Evolutionary conservation across 2,329 filamentous ascomycete genomes (phyloP), one percentile per base, ranked within the genome.

Genomic region (Beauveria caledonica): DNA sequence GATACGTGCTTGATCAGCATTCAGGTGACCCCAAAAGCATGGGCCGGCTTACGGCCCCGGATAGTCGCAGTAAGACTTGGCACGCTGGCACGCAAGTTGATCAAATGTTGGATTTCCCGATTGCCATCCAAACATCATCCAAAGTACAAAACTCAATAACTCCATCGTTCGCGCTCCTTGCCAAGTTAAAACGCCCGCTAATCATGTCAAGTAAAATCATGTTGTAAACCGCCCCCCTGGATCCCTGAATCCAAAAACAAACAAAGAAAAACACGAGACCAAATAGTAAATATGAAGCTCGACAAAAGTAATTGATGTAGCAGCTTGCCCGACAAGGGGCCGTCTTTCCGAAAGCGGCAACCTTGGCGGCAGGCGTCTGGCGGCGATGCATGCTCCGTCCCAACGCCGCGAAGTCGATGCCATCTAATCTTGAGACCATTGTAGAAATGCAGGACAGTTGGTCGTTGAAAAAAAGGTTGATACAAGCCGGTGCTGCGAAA

Each of bases 131-230:
- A 15, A 0, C 11, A 3, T 44, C 21, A 39, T 44, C 23, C 29
- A 57, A 11, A n/a, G 29, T 29, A 33, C 13, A 40, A 50, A 48
- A 25, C 5, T 33, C 36, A 21, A 40, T 33, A 36, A 39, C 7
- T 23, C 33, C 21, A 13, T 3, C 36, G n/a, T 48, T 11, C 36
- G 6, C 15, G n/a, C 29, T 3, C 42, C 15, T 11, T 58, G 10
- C 10, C 13, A 19, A 17, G 17, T 15, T 15, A 36, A 39, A 48
- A 60, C 59, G 59, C 59, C 59, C 59, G 59, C 59, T 60, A 51
- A 55, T 25, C 45, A 60, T 53, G 29, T 21, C 36, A 60, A 55
- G 25, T 4, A 29, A 29, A 45, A n/a, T 15, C 33, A 44, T 23
- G n/a, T 23, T 23, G 11, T 29, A n/a, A n/a, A 58, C 55, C 21